These are phyloP conservation scores for Drechslera avenae DNA, from an alignment of 2,329 filamentous ascomycete species.

Conservation along the genomic window DNA sequence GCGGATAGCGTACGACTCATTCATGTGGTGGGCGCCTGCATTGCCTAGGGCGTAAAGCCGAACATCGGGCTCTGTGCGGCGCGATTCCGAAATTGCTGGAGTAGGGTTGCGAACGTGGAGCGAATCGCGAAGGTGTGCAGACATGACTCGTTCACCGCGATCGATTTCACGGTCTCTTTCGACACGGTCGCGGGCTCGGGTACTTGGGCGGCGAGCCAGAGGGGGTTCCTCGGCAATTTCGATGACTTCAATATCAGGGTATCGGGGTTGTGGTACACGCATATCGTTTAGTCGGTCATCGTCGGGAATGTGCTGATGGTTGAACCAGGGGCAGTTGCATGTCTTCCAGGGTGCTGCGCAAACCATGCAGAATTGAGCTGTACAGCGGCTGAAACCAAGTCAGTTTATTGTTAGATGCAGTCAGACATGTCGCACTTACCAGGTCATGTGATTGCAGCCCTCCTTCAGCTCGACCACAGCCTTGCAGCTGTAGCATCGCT, in stretches of 20 bases:
- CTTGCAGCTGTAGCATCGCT: constrained; percentile 75
- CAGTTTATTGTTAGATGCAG: constrained; percentile 18
- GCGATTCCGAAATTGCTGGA: constrained; percentile 29
- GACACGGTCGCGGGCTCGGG: constrained; percentile 31
- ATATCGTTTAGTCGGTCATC: constrained; percentile 56
- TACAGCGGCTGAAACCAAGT: constrained; percentile 65
- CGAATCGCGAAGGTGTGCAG: constrained; percentile 58
- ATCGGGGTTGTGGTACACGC: constrained; percentile 34
- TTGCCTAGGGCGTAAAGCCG: constrained; percentile 59
- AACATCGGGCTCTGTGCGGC: constrained; percentile 50
- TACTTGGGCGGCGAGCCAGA: constrained; percentile 34
- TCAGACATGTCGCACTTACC: constrained; percentile 58
- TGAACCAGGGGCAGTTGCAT: constrained; percentile 83
- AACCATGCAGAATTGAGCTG: constrained; percentile 84
- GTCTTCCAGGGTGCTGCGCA: constrained; percentile 83
- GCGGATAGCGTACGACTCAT: constrained; percentile 54
- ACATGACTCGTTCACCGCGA: constrained; percentile 56
- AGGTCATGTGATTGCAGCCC: constrained; percentile 88
- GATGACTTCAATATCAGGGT: constrained; percentile 40
- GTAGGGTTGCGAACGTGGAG: constrained; percentile 35
- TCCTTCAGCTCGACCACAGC: constrained; percentile 78
- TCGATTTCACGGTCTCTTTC: constrained; percentile 51
- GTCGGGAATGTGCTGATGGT: constrained; percentile 59
- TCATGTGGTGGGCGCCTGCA: constrained; percentile 63
- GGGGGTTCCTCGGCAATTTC: constrained; percentile 34